phyloP scores from a whole-genome alignment of 1,284 basidiomycete species.

The Golubevia sp. region DNA sequence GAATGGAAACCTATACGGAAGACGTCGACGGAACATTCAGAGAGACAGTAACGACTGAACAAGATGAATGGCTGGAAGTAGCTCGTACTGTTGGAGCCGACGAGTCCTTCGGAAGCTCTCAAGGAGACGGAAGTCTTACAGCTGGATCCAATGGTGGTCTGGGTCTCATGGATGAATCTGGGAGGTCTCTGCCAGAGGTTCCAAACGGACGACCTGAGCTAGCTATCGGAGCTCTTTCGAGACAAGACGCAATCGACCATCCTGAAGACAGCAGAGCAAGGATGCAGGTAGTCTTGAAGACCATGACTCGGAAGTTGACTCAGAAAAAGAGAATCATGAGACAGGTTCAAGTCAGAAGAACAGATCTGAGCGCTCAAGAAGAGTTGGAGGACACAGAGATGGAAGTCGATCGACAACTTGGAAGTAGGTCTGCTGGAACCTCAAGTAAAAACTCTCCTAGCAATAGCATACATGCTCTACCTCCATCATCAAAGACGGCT shows the following conservation, averaged over 20 bases:
- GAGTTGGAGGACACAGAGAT: constrained; percentile 16
- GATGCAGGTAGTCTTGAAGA: constrained; percentile 63
- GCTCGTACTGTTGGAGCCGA: constrained; percentile 15
- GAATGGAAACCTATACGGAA: constrained; percentile 19
- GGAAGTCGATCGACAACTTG: constrained; percentile 11
- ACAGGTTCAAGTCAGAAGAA: constrained; percentile 30
- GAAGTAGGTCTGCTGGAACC: constrained; percentile 55
- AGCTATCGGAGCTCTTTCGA: constrained; percentile 22
- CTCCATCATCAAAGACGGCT: constrained; percentile 1
- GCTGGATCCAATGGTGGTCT: neutral
- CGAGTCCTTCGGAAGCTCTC: neutral
- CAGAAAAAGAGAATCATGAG: constrained; percentile 62
- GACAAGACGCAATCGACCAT: constrained; percentile 46
- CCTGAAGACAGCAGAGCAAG: constrained; percentile 52
- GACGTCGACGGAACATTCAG: neutral
- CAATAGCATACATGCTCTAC: neutral
- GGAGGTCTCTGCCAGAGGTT: neutral
- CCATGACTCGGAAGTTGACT: constrained; percentile 64
- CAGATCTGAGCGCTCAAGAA: constrained; percentile 8
- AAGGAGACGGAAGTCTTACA: constrained; percentile 4
- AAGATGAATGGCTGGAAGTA: constrained; percentile 63
- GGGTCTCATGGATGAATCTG: neutral
- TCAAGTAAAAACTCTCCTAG: constrained; percentile 2
- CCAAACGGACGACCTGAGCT: constrained; percentile 12
- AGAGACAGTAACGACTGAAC: constrained; percentile 4